Percentiles rank a stretch among this genome's conserved stretches.
Conservation (phyloP, 2,329 filamentous ascomycete species). For the Colletotrichum sp. region DNA sequence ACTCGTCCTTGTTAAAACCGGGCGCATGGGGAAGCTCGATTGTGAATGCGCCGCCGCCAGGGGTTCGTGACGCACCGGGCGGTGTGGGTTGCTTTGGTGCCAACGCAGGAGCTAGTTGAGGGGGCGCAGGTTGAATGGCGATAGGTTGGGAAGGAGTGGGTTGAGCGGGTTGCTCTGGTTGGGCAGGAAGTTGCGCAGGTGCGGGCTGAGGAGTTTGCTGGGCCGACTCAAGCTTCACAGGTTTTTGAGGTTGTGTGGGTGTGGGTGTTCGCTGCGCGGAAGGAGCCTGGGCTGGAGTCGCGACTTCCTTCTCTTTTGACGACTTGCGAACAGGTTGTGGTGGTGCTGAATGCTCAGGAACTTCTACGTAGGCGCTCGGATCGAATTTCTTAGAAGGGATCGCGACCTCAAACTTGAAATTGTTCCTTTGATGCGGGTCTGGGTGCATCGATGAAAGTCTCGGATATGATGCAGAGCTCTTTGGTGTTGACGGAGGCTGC, state of each 20-base stretch:
- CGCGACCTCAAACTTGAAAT: conserved; percentile 50
- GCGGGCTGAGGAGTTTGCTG: neutral
- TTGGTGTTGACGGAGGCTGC: conserved; percentile 22
- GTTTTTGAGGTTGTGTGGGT: neutral
- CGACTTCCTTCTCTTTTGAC: neutral
- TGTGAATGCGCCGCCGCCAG: conserved; percentile 34
- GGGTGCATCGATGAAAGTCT: conserved; percentile 23
- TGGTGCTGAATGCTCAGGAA: conserved; percentile 27
- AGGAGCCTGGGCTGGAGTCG: neutral
- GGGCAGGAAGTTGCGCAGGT: neutral
- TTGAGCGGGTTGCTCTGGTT: neutral
- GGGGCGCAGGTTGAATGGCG: neutral
- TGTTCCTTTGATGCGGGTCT: conserved; percentile 38
- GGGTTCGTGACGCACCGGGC: neutral
- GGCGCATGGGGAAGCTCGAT: conserved; percentile 51
- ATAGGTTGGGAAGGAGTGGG: neutral
- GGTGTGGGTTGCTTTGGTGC: neutral
- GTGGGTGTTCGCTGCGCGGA: neutral
- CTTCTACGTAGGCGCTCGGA: conserved; percentile 39
- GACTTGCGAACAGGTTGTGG: conserved; percentile 21
- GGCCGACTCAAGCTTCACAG: neutral
- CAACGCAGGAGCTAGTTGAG: neutral
- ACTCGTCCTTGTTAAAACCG: conserved; percentile 57
- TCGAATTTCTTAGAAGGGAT: conserved; percentile 52
- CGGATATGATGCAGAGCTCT: neutral